phyloP scores from a whole-genome alignment of 129 eudicot genomes.

The Deinandra increscens region DNA sequence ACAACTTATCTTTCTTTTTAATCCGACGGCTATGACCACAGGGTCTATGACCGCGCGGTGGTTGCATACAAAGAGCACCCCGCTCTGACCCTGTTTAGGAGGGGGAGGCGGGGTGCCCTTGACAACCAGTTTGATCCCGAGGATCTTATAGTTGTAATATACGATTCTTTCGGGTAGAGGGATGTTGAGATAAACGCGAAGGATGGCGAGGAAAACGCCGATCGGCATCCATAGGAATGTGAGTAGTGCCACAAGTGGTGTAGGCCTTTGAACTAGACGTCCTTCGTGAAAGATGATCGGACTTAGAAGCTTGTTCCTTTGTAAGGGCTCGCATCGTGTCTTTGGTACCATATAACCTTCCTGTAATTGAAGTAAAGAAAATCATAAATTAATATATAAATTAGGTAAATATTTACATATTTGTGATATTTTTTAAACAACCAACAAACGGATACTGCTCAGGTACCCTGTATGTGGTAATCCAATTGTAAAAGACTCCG shows the following conservation, averaged over 20 bases:
- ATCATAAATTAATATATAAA: too few species aligned
- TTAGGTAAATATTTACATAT: too few species aligned
- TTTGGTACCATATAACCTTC: constrained; percentile 77
- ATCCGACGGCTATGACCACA: constrained; percentile 61
- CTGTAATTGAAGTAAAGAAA: too few species aligned
- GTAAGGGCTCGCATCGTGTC: constrained; percentile 49
- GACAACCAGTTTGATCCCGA: constrained; percentile 72
- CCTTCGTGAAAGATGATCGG: constrained; percentile 89
- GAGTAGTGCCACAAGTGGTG: constrained; percentile 59
- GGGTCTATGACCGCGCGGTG: constrained; percentile 84
- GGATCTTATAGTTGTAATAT: constrained; percentile 54
- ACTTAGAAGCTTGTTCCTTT: constrained; percentile 59
- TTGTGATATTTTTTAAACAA: too few species aligned
- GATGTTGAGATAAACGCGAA: constrained; percentile 62
- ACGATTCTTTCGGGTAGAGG: constrained; percentile 65
- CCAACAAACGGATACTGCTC: too few species aligned
- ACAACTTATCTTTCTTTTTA: constrained; percentile 71
- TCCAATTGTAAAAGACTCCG: too few species aligned
- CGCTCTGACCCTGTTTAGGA: constrained; percentile 54
- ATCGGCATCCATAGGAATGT: constrained; percentile 86
- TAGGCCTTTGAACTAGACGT: constrained; percentile 75
- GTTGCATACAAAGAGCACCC: constrained; percentile 85
- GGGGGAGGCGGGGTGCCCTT: constrained; percentile 89
- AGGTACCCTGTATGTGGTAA: too few species aligned
- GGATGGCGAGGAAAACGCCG: constrained; percentile 60